These are phyloP conservation scores for Apiospora pterosperma DNA, from an alignment of 2,329 filamentous ascomycete species.

Conservation along the genomic window DNA sequence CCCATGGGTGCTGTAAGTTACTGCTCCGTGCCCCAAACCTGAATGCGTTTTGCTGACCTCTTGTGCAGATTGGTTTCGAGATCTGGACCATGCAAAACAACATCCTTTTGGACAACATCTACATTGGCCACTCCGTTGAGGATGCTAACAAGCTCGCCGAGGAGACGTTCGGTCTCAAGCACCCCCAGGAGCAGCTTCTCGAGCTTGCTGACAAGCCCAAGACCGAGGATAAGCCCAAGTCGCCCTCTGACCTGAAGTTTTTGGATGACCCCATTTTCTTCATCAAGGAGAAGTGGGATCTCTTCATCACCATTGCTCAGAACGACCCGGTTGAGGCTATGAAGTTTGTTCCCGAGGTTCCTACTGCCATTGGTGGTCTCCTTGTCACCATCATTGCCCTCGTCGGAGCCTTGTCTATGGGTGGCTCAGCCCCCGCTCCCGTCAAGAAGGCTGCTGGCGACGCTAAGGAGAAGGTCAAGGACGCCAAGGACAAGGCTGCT, in stretches of 20 bases:
- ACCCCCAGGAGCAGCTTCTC: conserved; percentile 73
- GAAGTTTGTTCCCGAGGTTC: conserved; percentile 89
- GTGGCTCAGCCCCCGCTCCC: conserved; percentile 63
- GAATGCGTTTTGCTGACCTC: conserved; percentile 14
- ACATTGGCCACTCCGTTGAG: conserved; percentile 94
- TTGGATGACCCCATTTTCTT: conserved; percentile 84
- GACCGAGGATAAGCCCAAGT: conserved; percentile 61
- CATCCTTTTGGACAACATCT: conserved; percentile 99
- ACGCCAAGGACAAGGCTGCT: conserved; percentile 70
- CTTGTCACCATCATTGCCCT: conserved; percentile 68
- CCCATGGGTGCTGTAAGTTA: conserved; percentile 89
- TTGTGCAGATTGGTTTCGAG: conserved; percentile 83
- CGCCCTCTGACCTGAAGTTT: conserved; percentile 79
- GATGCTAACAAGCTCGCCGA: conserved; percentile 86
- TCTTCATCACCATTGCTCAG: conserved; percentile 82
- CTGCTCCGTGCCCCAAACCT: not conserved
- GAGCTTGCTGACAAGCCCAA: conserved; percentile 81
- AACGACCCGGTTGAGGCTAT: conserved; percentile 79
- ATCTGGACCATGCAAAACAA: conserved; percentile 99
- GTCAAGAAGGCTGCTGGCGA: conserved; percentile 68
- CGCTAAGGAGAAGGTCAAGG: conserved; percentile 68
- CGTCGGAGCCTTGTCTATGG: conserved; percentile 62
- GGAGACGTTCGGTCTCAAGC: conserved; percentile 90
- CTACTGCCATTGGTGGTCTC: conserved; percentile 72
- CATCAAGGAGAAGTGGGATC: conserved; percentile 87